Base-by-base conservation (phyloP, 2,329 filamentous ascomycete genomes). In the Fusarium subtropicale region DNA sequence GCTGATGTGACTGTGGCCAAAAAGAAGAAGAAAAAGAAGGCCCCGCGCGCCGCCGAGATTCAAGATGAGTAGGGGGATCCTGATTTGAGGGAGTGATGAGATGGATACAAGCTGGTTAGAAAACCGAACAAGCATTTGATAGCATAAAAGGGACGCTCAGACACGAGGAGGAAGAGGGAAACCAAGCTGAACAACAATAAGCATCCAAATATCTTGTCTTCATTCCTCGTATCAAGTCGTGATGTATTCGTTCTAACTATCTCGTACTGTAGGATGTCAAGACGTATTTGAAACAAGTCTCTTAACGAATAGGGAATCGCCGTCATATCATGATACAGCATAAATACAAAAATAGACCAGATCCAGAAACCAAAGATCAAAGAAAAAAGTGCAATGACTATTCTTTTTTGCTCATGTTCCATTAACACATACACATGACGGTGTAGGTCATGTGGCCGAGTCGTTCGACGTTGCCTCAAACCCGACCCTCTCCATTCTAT, bases 1-100 rank as follows among this genome's bases (percentile, higher is more conserved):
- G 71, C 46, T 15, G 62, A 73, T 16, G 73, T 71, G 12, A 73
- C 78, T 3, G 81, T 83, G 64, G 75, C 81, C 9, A 85, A 82
- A 76, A 86, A 81, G 73, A 84, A 84, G 76, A 86, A 85, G 76
- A 84, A 81, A 71, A 83, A 78, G 76, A 77, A 73, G 48, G 48
- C n/a, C 4, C 48, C 48, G 79, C 74, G 69, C 7, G 68, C 72
- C 22, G 77, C 67, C 3, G 74, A 77, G 33, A 78, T 76, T 39
- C 75, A 74, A 58, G 75, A 75, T 22, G 67, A 56, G 46, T 71
- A 69, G 54, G 45, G 28, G 28, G 31, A 28, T 31, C 13, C 11
- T n/a, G 9, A 36, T 5, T 3, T n/a, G 11, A 41, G 6, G 30
- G 10, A 26, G 24, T 10, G 6, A 51, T 16, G 24, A 22, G 13